Evolutionary conservation across 2,329 filamentous ascomycete genomes (phyloP), one percentile per base, ranked within the genome.

Genomic region (Aureobasidium subglaciale): DNA sequence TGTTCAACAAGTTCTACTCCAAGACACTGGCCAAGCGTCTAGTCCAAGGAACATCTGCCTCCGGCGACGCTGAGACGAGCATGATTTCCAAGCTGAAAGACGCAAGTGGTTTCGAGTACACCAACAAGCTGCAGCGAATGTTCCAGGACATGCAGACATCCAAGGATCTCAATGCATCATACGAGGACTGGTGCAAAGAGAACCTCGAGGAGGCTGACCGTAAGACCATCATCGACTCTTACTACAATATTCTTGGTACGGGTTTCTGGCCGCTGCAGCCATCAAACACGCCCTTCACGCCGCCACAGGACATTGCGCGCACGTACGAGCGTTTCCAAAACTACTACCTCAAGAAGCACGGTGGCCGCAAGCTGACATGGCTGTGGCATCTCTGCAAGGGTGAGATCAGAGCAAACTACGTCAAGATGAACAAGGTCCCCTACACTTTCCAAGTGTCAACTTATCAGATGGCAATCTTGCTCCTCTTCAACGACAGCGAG

Each of bases 21-120:
- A 88, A 91, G 60, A 96, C 96, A 86, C 77, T 99, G 64, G 93
- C 93, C 48, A 90, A 95, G 70, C 90, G 93, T 65, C 76, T 99
- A 55, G 93, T 99, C 16, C 90, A 96, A 71, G 90, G 88, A 70
- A 96, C 87, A 69, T 97, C 93, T 0, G 93, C 93, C 3, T 96
- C 91, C 2, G 91, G 96, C 63, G 93, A 99, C 73, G 92, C 93
- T 1, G 93, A 99, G 77, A 96, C 90, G 0, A 96, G 90, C 75
- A 99, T 99, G 93, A 99, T 99, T 71, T 91, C 88, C 76, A 99
- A 97, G 75, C 79, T 99, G 62, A 99, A 99, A 77, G 93, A 99
- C 68, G 92, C 93, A 0, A 97, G 93, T 67, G 93, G 93, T 65
- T 99, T 96, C 64, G 93, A 99, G 71, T 99, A 99, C 74, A 99